Base-by-base conservation (phyloP, 106 monocot species). In the Dendrobium huoshanense region DNA sequence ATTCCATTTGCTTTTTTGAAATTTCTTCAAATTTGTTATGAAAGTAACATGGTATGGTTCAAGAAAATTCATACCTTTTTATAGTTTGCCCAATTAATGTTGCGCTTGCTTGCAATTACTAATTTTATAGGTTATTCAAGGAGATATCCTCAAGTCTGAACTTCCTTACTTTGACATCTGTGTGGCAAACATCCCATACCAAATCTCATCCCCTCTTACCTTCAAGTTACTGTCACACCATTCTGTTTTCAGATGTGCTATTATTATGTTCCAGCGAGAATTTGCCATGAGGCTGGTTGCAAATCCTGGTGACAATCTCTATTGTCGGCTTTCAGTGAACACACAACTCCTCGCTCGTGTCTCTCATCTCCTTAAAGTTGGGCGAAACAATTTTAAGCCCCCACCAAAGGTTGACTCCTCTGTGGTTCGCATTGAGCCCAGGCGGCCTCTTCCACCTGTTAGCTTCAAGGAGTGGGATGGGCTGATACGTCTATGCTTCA, bases 101-200 rank as follows among this genome's bases (percentile, higher is more conserved):
- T n/a, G 20, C 0, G 22, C 22, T n/a, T 61, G 61, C 61, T 8
- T 4, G 25, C 27, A 70, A 74, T 20, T 42, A 43, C 18, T 74
- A 44, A 41, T 74, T 74, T 19, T 76, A 49, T 41, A 98, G 98
- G 92, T 98, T 18, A 95, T 98, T 58, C 92, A 95, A 86, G 98
- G 95, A 81, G 98, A 98, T 78, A 92, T 98, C 4, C 89, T 98
- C 25, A 98, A 92, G 81, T 85, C 84, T 58, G 89, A 95, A 56
- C 95, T 98, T 13, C 98, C 98, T 0, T 98, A 98, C 85, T 98
- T 98, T 49, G 98, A 98, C 80, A 91, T 98, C 0, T 98, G 98
- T 79, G 98, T 98, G 19, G 98, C 95, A 0, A 98, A 98, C 74
- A 98, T 98, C 61, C 92, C 98, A 0, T 98, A 98, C 78, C 92